phyloP scores from a whole-genome alignment of 805 yeast genomes.

The Sugiyamaella americana region DNA sequence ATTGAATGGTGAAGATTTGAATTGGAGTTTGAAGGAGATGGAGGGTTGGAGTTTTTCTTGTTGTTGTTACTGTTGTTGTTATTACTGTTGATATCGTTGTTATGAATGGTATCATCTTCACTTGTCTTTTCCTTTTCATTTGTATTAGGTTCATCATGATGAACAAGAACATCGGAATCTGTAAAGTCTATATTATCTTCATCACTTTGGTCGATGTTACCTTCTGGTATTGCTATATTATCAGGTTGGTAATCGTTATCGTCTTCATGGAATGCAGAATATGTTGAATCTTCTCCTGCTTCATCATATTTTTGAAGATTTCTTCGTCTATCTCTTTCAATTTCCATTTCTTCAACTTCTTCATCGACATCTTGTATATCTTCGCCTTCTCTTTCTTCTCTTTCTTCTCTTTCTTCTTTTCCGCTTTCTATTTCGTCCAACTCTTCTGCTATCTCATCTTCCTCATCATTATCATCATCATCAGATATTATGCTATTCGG shows the following conservation, averaged over 20 bases:
- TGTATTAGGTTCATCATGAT: too few relatives aligned
- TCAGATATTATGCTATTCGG: conserved; percentile 1
- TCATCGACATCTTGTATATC: not conserved
- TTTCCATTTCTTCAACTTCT: not conserved
- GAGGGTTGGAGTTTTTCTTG: too few relatives aligned
- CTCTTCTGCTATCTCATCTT: not conserved
- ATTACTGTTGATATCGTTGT: not conserved
- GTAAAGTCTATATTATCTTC: not conserved
- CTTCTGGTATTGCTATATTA: not conserved
- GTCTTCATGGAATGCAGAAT: not conserved
- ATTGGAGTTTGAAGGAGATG: too few relatives aligned
- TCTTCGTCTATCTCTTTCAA: not conserved
- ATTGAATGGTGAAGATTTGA: too few relatives aligned
- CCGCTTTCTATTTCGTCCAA: not conserved
- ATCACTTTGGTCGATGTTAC: too few relatives aligned
- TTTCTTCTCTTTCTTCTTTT: not conserved
- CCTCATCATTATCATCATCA: not conserved
- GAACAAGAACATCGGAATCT: not conserved
- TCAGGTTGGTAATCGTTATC: not conserved
- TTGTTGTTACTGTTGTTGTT: too few relatives aligned
- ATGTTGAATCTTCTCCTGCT: not conserved
- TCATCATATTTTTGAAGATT: not conserved
- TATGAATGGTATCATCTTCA: not conserved
- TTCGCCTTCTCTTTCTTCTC: not conserved
- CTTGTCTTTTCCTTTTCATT: too few relatives aligned